Evolutionary conservation across 108 stramenopile genomes (phyloP), one percentile per base, ranked within the genome.

Genomic region (Ochromonas danica): DNA sequence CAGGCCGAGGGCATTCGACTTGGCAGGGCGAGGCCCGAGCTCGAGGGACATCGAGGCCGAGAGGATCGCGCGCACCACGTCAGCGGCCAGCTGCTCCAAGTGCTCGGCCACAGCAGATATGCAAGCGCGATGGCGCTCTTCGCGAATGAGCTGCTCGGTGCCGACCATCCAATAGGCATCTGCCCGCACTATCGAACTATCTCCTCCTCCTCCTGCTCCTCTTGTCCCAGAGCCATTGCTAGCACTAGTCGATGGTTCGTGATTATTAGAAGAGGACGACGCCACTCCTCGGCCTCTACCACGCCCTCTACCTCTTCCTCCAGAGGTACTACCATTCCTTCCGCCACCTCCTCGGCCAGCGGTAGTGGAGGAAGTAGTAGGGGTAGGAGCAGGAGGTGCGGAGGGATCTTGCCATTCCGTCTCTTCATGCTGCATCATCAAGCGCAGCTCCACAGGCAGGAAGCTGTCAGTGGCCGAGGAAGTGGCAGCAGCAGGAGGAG

Each of bases 91-190:
- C 10, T 75, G 36, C 41, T 60, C 72, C 31, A 75, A 30, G 10
- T 33, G 72, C 3, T 75, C 45, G 6, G 45, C 17, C 3, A 33
- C 72, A 35, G 38, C 6, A 42, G 25, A 3, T 14, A 75, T 75
- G 38, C 72, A 75, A 33, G 10, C 14, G 22, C 51, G 36, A 60
- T 75, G 72, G 36, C 72, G 36, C 38, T 75, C n/a, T 75, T 75
- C 72, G 36, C 72, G 25, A 38, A 27, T 14, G 10, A 75, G 40
- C 40, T 75, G 72, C 6, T 75, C 72, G n/a, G 6, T 35, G 3
- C 72, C 72, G 22, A 75, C 25, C 36, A 42, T 42, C 72, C 72
- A 75, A 60, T 57, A 60, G 25, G 38, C 72, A 27, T 60, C 40
- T 27, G 31, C 40, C 25, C 40, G 6, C 17, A 42, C 45, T 27